Base-by-base conservation (phyloP, 768 basidiomycete species). In the Lentinula aciculospora region DNA sequence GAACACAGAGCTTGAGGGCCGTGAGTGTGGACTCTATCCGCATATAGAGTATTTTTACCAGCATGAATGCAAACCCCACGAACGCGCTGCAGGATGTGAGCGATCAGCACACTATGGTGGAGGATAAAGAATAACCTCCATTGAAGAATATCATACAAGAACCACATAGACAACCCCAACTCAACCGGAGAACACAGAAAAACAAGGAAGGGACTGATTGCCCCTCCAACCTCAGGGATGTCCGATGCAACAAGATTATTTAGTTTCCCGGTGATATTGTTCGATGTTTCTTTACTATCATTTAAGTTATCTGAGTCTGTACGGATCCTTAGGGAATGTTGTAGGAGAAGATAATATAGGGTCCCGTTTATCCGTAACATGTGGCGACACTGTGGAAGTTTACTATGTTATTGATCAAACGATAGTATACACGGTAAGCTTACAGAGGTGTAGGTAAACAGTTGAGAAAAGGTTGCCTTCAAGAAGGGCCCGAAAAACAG, bases 171-270 rank as follows among this genome's bases (percentile, higher is more conserved):
- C 9, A 65, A 51, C 6, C 21, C 51, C 7, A 68, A 28, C 51
- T 65, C 65, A 3, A 67, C 40, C 12, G 68, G 68, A 25, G 60
- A 40, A 15, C 63, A 59, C 9, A 64, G 7, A 23, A 67, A 25
- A 12, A 47, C 37, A 19, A 65, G 50, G 58, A 63, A 63, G 15
- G 63, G 21, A 2, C 66, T 65, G 44, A 55, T 19, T 3, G 53
- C 34, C 1, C 44, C 59, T 3, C 58, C 55, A 0, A 67, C 23
- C n/a, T 28, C 47, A 9, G 48, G 68, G 15, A 81, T 63, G 63
- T 86, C 84, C 1, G 80, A 77, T 15, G 82, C 77, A 53, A 82
- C 74, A 9, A 85, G 68, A 50, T 84, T 85, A 65, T 82, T 85
- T 65, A 86, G 79, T 61, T 76, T 81, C 8, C 85, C 84, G 25